A percentile compares a stretch with the other conserved stretches of the same genome.
Conservation (phyloP, 257 asterid species). For the Solanum chaucha region DNA sequence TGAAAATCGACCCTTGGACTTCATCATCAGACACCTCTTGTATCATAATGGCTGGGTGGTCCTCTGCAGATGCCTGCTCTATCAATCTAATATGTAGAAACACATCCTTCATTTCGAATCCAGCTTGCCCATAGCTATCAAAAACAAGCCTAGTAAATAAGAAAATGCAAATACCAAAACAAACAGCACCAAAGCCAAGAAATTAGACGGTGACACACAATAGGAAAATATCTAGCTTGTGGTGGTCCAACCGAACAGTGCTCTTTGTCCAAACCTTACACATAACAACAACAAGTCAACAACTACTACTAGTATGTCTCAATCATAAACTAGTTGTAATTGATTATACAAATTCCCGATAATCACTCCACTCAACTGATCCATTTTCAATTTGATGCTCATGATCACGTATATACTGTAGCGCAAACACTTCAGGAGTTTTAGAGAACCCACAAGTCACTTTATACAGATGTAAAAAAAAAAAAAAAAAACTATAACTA, state of each 20-base stretch:
- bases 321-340: background rate
- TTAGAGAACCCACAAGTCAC: background rate
- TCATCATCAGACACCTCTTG: slow-evolving; percentile 70
- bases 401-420: background rate
- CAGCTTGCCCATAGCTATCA: slow-evolving; percentile 79
- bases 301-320: background rate
- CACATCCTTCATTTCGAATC: slow-evolving; percentile 95
- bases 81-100: slow-evolving; percentile 86
- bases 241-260: background rate
- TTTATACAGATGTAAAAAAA: background rate
- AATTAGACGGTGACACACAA: background rate
- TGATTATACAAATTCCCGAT: background rate
- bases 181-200: background rate
- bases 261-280: background rate
- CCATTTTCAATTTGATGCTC: background rate
- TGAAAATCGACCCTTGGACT: slow-evolving; percentile 43
- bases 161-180: background rate
- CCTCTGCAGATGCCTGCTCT: slow-evolving; percentile 72
- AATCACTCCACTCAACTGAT: background rate
- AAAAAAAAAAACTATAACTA: background rate
- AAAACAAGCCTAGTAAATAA: background rate
- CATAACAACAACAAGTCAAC: background rate
- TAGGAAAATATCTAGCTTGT: background rate
- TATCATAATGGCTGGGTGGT: slow-evolving; percentile 69
- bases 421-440: background rate